Conservation (phyloP, 768 basidiomycete species). For the Rubroboletus pulcherrimus region DNA sequence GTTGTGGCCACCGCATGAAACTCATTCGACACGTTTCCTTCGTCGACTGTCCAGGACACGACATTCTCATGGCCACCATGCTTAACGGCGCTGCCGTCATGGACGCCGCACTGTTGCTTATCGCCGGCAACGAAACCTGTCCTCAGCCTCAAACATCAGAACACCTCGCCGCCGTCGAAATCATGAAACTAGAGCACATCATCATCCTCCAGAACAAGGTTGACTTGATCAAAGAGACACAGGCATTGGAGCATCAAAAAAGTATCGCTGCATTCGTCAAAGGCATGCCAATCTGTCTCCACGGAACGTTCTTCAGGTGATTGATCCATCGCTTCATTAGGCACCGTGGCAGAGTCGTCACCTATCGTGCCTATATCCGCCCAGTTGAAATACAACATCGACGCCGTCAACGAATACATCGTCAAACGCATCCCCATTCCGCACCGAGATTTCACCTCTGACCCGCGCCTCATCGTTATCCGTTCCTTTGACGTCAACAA, state of each 20-base stretch:
- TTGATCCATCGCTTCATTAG: conserved; percentile 36
- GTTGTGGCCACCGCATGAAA: conserved; percentile 87
- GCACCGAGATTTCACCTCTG: conserved; percentile 85
- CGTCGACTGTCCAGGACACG: conserved; percentile 96
- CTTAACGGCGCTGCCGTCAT: conserved; percentile 99
- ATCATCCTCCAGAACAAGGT: conserved; percentile 99
- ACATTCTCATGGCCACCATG: conserved; percentile 99
- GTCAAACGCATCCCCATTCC: conserved; percentile 96
- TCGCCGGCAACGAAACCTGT: conserved; percentile 98
- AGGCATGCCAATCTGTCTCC: conserved; percentile 43
- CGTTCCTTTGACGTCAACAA: conserved; percentile 99
- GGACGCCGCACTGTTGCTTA: conserved; percentile 94
- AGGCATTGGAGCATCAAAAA: conserved; percentile 94
- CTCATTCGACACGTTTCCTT: conserved; percentile 96
- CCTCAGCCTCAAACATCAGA: conserved; percentile 99
- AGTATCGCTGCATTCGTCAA: conserved; percentile 95
- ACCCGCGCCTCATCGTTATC: conserved; percentile 95
- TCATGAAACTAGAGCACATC: conserved; percentile 98
- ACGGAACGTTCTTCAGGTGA: neutral
- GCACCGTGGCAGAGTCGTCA: conserved; percentile 94
- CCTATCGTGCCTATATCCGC: conserved; percentile 99
- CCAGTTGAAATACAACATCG: conserved; percentile 98
- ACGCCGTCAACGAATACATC: conserved; percentile 98
- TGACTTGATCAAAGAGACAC: conserved; percentile 92
- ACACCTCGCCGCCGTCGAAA: conserved; percentile 97